Evolutionary conservation across 495 filamentous ascomycete species (phyloP), one percentile per base, ranked within the genome.

Genomic region (Penicillium tannophilum): DNA sequence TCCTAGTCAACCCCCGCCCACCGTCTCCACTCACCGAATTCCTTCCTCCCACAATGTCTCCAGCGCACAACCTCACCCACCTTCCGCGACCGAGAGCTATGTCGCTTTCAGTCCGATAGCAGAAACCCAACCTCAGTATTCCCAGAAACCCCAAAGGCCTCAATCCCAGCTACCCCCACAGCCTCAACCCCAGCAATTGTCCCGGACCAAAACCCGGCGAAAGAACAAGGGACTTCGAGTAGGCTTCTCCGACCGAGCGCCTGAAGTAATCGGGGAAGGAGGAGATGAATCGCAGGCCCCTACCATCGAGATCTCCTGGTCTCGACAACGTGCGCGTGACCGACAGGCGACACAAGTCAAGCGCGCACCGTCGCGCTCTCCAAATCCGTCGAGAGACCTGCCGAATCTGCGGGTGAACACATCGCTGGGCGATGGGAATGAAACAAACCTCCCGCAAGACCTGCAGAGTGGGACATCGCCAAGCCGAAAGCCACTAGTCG

Each of bases 191-290:
- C 43, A 55, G 20, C 47, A 59, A 58, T 44, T 36, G n/a, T 39
- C 63, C 42, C 66, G 60, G 20, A 41, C 14, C 14, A 41, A 41
- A 12, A 41, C 39, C 16, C 63, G 48, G 19, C 67, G 74, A 51
- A 75, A 77, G 44, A 79, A 77, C 58, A 90, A 90, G 66, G 85
- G 85, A 4, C 73, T 93, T 58, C 71, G 70, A 17, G 91, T 96
- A n/a, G 82, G 79, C 44, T 97, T 96, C 65, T 82, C 75, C 8
- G 79, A 87, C 50, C 79, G 72, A 20, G 75, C 76, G 56, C 90
- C 91, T 16, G 89, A 90, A 36, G 66, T 95, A 50, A 95, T 97
- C 70, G 92, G 92, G 24, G 85, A 90, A 64, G 92, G 92, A 23
- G 92, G 92, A 14, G 92, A 96, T 71, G 91, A 95, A 60, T 85